Conservation (phyloP, 805 yeast species). For the Sugiyamaella mastotermitis region DNA sequence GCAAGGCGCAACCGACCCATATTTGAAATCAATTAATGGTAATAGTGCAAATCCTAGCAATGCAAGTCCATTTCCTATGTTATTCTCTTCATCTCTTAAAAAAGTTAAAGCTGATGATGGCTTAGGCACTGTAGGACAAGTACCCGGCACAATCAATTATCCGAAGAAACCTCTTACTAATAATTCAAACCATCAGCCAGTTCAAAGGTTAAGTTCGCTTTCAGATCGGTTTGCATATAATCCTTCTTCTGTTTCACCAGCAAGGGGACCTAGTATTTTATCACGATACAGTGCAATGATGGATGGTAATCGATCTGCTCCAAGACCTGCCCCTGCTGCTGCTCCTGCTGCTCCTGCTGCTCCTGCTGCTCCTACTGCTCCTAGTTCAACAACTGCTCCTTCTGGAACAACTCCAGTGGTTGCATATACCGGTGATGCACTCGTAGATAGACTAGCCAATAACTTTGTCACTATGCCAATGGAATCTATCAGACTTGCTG, state of each 20-base stretch:
- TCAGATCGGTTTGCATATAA: constrained; percentile 14
- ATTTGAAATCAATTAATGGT: no score
- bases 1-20: background rate
- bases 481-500: constrained; percentile 14
- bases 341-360: background rate
- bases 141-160: no score
- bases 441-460: constrained; percentile 4
- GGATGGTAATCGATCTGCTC: constrained; percentile 7
- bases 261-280: background rate
- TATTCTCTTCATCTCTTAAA: constrained; percentile 6
- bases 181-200: no score
- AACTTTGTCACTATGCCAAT: constrained; percentile 6
- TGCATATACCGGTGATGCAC: background rate
- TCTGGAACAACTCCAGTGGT: background rate
- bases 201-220: constrained; percentile 9
- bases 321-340: background rate
- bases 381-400: background rate
- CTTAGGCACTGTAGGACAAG: background rate
- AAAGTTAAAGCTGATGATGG: constrained; percentile 1
- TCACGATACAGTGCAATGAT: constrained; percentile 11
- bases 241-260: constrained; percentile 2
- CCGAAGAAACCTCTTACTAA: constrained; percentile 1
- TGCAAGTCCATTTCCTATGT: constrained; percentile 12
- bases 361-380: constrained; percentile 1
- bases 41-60: constrained; percentile 1